A percentile compares a stretch with the other conserved stretches of the same genome.
Evolutionary conservation across 768 basidiomycete genomes (phyloP).

Genomic region (Lactarius sanguifluus): DNA sequence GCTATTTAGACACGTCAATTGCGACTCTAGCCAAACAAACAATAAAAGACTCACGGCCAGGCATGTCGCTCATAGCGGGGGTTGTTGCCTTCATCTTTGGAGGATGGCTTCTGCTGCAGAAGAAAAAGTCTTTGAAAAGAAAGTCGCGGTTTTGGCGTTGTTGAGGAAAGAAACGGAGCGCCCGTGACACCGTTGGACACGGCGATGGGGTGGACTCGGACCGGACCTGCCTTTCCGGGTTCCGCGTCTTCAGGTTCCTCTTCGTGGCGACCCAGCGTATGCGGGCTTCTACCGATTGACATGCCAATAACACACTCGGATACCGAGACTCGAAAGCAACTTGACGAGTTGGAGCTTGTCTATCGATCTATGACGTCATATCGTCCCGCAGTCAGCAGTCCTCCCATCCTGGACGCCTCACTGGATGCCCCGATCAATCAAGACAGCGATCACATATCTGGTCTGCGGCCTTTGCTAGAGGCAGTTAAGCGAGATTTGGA

Average conservation of each 20-base stretch:
- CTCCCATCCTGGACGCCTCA: constrained; percentile 42
- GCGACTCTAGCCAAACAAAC: constrained; percentile 8
- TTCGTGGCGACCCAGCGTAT: constrained; percentile 5
- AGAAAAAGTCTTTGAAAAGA: background rate
- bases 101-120: constrained; percentile 10
- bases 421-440: constrained; percentile 27
- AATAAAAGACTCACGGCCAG: constrained; percentile 57
- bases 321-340: constrained; percentile 31
- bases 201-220: constrained; percentile 3
- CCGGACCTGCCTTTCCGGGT: constrained; percentile 22
- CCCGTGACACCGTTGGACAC: constrained; percentile 5
- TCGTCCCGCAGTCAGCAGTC: constrained; percentile 29
- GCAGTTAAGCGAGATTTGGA: constrained; percentile 47
- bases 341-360: constrained; percentile 33
- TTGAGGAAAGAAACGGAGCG: constrained; percentile 24
- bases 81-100: constrained; percentile 36
- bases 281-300: constrained; percentile 6
- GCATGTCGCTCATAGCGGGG: constrained; percentile 68
- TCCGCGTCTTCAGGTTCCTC: background rate
- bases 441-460: constrained; percentile 36
- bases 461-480: constrained; percentile 43
- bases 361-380: constrained; percentile 34
- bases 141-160: constrained; percentile 12
- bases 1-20: constrained; percentile 41
- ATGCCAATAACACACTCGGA: constrained; percentile 29